Conservation (phyloP, 2,329 filamentous ascomycete genomes). For the Exophiala xenobiotica region DNA sequence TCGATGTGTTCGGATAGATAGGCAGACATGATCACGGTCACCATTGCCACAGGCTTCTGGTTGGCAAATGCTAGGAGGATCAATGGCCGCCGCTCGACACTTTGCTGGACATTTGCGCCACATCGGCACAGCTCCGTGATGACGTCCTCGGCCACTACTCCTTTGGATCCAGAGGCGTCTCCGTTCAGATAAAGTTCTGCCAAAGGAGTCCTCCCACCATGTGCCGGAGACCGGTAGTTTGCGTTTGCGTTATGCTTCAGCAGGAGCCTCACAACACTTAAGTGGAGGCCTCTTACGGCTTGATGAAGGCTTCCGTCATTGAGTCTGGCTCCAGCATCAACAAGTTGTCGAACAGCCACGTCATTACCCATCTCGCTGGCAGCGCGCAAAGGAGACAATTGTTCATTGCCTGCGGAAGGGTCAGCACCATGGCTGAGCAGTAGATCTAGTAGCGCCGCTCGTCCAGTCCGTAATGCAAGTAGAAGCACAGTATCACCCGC, state of each 20-base stretch:
- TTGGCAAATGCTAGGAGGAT: neutral
- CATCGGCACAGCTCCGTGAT: neutral
- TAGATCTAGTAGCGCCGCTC: neutral
- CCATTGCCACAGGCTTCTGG: neutral
- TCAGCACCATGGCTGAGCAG: neutral
- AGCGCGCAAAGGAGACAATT: neutral
- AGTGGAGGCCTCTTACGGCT: slow-evolving; percentile 59
- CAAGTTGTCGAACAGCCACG: neutral
- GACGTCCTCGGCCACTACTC: neutral
- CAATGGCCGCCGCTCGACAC: slow-evolving; percentile 28
- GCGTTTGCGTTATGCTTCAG: slow-evolving; percentile 61
- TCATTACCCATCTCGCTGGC: neutral
- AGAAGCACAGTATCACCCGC: neutral
- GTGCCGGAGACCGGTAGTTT: slow-evolving; percentile 63
- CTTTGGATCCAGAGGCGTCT: neutral
- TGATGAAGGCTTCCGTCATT: slow-evolving; percentile 69
- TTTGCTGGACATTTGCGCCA: slow-evolving; percentile 3
- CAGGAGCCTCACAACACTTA: slow-evolving; percentile 57
- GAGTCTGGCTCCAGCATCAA: slow-evolving; percentile 52
- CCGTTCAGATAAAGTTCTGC: slow-evolving; percentile 60
- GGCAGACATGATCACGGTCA: neutral
- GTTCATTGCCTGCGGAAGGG: neutral
- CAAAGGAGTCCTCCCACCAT: slow-evolving; percentile 62
- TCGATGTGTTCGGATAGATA: neutral
- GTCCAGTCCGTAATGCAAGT: slow-evolving; percentile 1